These are phyloP conservation scores for Trichoderma cornu-damae DNA, from an alignment of 2,329 filamentous ascomycete genomes.

Conservation along the genomic window DNA sequence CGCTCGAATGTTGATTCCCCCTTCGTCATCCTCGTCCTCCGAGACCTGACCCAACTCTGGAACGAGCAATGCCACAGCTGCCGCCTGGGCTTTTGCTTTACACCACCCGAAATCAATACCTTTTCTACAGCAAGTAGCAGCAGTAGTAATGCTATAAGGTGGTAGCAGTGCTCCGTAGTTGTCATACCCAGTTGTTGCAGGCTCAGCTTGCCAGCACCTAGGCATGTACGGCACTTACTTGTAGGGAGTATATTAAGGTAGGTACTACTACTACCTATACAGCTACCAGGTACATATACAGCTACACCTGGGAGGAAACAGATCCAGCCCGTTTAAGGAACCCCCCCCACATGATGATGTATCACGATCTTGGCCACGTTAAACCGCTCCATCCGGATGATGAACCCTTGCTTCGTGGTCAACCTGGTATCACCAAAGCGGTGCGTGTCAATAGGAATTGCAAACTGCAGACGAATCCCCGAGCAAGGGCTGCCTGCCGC, in stretches of 20 bases:
- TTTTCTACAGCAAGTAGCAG: too few relatives aligned
- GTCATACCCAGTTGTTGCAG: too few relatives aligned
- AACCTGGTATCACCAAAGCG: not conserved
- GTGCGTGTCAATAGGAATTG: not conserved
- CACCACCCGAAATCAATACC: too few relatives aligned
- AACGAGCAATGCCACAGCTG: not conserved
- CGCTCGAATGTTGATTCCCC: not conserved
- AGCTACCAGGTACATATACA: not conserved
- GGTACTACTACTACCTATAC: too few relatives aligned
- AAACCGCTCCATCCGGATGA: not conserved
- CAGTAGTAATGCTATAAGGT: too few relatives aligned
- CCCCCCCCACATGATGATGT: conserved; percentile 18
- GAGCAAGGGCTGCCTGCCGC: too few relatives aligned
- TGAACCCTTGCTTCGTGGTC: conserved; percentile 4
- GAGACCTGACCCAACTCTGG: not conserved
- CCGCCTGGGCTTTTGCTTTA: too few relatives aligned
- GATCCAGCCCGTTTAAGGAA: conserved; percentile 17
- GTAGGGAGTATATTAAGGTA: too few relatives aligned
- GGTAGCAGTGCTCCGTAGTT: too few relatives aligned
- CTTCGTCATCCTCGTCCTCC: not conserved
- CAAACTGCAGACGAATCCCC: not conserved
- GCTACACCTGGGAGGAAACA: not conserved
- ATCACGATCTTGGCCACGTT: conserved; percentile 18
- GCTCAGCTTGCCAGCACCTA: too few relatives aligned
- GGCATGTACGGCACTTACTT: too few relatives aligned